Conservation (phyloP, 371 early-diverging fungal species). For the Apophysomyces elegans region DNA sequence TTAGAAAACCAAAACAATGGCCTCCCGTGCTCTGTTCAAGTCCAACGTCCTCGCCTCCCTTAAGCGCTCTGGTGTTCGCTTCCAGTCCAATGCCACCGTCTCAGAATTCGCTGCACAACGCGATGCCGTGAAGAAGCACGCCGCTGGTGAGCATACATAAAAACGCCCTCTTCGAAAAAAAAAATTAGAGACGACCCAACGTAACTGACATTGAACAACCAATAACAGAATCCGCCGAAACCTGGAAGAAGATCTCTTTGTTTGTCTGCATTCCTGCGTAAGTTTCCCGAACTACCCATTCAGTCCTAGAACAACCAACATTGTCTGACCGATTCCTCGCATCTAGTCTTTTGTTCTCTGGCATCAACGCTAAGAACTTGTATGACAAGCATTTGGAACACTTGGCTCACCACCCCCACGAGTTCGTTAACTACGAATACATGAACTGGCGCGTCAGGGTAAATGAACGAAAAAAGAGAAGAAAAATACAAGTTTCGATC, state of each 20-base stretch:
- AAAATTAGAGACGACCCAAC: not conserved
- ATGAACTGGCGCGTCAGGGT: slow-evolving; percentile 46
- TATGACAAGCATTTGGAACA: slow-evolving; percentile 45
- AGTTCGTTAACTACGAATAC: slow-evolving; percentile 50
- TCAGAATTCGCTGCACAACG: slow-evolving; percentile 39
- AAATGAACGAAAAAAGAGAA: not conserved
- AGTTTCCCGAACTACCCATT: slow-evolving; percentile 9
- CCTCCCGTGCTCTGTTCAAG: slow-evolving; percentile 35
- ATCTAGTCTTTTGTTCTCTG: slow-evolving; percentile 44
- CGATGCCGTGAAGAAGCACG: slow-evolving; percentile 52
- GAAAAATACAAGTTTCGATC: not conserved
- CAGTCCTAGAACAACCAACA: not conserved
- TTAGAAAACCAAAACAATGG: slow-evolving; percentile 22
- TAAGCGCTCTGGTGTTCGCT: slow-evolving; percentile 52
- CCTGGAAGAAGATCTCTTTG: slow-evolving; percentile 58
- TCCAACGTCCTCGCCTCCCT: slow-evolving; percentile 34
- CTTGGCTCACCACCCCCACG: slow-evolving; percentile 45
- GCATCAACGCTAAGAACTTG: slow-evolving; percentile 51
- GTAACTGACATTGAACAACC: not conserved
- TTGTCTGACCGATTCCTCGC: not conserved
- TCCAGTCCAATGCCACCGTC: slow-evolving; percentile 34
- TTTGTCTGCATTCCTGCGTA: slow-evolving; percentile 56
- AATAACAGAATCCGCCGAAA: slow-evolving; percentile 44
- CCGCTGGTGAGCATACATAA: slow-evolving; percentile 33
- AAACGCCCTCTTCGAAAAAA: not conserved